Conservation (phyloP, 345 rosid genomes). For the Moricandia arvensis region DNA sequence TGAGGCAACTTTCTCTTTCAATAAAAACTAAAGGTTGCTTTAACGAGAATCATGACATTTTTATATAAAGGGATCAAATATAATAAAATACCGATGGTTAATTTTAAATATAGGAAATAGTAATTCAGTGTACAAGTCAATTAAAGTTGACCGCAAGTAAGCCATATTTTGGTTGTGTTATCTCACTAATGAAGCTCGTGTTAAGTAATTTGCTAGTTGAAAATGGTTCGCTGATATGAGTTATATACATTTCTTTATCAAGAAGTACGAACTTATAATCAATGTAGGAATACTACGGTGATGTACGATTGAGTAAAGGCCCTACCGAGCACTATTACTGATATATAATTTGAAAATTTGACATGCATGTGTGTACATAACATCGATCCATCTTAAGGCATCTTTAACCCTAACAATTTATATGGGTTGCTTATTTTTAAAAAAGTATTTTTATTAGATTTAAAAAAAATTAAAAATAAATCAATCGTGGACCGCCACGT, state of each 20-base stretch:
- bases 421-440: too few species aligned
- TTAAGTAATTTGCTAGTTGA: background rate
- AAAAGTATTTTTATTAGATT: too few species aligned
- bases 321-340: slow-evolving; percentile 23
- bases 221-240: background rate
- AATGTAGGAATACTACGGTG: slow-evolving; percentile 24
- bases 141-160: slow-evolving; percentile 6
- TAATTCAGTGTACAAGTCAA: background rate
- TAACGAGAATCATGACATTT: slow-evolving; percentile 32
- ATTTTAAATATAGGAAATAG: slow-evolving; percentile 5
- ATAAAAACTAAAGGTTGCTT: slow-evolving; percentile 35
- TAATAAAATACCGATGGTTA: slow-evolving; percentile 7
- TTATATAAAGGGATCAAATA: slow-evolving; percentile 19
- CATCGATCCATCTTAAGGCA: slow-evolving; percentile 38
- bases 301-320: slow-evolving; percentile 37
- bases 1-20: slow-evolving; percentile 38
- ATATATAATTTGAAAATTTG: slow-evolving; percentile 10
- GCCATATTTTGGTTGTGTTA: background rate
- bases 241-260: background rate
- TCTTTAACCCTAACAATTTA: too few species aligned
- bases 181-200: background rate
- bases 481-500: too few species aligned
- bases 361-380: slow-evolving; percentile 33
- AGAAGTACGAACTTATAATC: slow-evolving; percentile 15
- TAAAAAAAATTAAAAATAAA: too few species aligned